Evolutionary conservation across 2,329 filamentous ascomycete genomes (phyloP).

Genomic region (Coleophoma eucalyptorum): DNA sequence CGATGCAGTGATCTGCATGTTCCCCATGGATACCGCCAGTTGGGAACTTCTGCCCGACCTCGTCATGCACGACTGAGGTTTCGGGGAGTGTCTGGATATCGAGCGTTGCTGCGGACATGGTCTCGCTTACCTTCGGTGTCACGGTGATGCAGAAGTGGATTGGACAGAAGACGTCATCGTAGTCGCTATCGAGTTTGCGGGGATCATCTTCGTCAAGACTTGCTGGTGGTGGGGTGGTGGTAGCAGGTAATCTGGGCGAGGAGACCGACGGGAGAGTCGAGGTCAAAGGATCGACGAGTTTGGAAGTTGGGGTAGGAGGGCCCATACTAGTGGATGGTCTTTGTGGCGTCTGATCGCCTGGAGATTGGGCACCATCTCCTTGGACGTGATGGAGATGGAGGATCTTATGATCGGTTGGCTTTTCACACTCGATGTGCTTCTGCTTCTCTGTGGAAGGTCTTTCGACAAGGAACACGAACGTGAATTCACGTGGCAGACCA

Average conservation of each 20-base stretch:
- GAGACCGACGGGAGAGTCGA: not conserved
- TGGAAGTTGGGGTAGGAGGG: not conserved
- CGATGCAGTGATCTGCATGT: slow-evolving; percentile 7
- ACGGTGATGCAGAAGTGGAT: slow-evolving; percentile 11
- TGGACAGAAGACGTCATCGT: slow-evolving; percentile 5
- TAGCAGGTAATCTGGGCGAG: not conserved
- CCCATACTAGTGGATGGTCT: too few species aligned
- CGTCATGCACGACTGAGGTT: slow-evolving; percentile 8
- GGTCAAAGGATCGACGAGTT: not conserved
- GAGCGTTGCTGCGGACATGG: not conserved
- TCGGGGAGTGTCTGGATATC: slow-evolving; percentile 2
- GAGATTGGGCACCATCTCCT: not conserved
- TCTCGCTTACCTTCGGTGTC: slow-evolving; percentile 7
- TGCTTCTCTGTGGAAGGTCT: slow-evolving; percentile 1
- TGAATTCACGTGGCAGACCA: slow-evolving; percentile 45
- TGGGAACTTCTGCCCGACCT: slow-evolving; percentile 15
- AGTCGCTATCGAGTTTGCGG: not conserved
- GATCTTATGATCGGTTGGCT: not conserved
- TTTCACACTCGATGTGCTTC: not conserved
- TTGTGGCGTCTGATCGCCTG: too few species aligned
- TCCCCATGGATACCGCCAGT: slow-evolving; percentile 9
- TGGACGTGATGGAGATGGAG: not conserved
- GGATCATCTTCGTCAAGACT: not conserved
- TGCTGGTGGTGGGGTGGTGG: not conserved
- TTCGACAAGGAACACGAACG: slow-evolving; percentile 42